Evolutionary conservation across 1,139 yeast species (phyloP).

Genomic region (Candida tropicalis): DNA sequence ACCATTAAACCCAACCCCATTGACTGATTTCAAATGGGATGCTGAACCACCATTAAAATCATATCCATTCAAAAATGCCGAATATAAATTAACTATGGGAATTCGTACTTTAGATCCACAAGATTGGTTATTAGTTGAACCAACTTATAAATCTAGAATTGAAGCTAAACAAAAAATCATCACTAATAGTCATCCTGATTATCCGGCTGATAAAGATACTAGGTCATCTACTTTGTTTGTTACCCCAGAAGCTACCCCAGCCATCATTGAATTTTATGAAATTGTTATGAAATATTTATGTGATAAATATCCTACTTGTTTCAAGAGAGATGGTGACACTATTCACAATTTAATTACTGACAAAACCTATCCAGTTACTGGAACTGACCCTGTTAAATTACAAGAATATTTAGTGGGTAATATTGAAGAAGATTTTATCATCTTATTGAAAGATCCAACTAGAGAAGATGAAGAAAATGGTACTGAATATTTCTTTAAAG

Average conservation of each 20-base stretch:
- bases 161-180: slow-evolving; percentile 44
- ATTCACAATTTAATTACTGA: slow-evolving; percentile 47
- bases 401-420: slow-evolving; percentile 46
- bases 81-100: slow-evolving; percentile 64
- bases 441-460: slow-evolving; percentile 53
- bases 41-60: slow-evolving; percentile 19
- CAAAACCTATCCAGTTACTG: slow-evolving; percentile 35
- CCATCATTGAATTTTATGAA: slow-evolving; percentile 61
- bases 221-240: slow-evolving; percentile 33
- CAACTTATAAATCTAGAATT: slow-evolving; percentile 54
- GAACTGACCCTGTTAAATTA: slow-evolving; percentile 30
- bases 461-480: slow-evolving; percentile 42
- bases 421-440: slow-evolving; percentile 70
- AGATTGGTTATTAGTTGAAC: slow-evolving; percentile 71
- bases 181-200: slow-evolving; percentile 42
- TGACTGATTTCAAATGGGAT: slow-evolving; percentile 21
- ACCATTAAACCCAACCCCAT: slow-evolving; percentile 8
- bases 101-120: slow-evolving; percentile 54
- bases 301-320: slow-evolving; percentile 63
- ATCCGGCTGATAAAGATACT: slow-evolving; percentile 29
- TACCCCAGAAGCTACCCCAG: slow-evolving; percentile 48
- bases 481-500: slow-evolving; percentile 63
- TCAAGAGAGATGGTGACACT: slow-evolving; percentile 27
- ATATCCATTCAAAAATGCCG: slow-evolving; percentile 23
- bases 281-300: slow-evolving; percentile 48